Base-by-base conservation (phyloP, 1,139 yeast genomes). In the Pichia sp. region DNA sequence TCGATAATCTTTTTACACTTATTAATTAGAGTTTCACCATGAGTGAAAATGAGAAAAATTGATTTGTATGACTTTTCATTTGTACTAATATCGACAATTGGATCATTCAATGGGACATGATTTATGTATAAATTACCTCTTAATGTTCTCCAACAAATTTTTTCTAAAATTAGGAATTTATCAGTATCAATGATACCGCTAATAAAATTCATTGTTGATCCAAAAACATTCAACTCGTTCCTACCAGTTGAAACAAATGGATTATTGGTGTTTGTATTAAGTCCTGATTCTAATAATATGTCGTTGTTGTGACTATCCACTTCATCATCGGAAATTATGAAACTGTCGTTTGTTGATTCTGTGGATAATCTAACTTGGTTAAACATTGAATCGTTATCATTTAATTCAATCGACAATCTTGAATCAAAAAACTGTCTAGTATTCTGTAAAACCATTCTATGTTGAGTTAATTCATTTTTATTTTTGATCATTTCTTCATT, bases 101-200 rank as follows among this genome's bases (percentile, higher is more conserved):
- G 76, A 57, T 82, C 84, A 3, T 74, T 70, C 53, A 89, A 74
- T 55, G 85, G 89, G 51, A 80, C 77, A 56, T 82, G 79, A 57
- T 79, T 81, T 67, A 88, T 81, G 65, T 76, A 86, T 61, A 92
- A 71, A 66, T 90, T 90, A 64, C 98, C 62, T 39, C 62, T 54
- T 58, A 92, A 74, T 2, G 83, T 82, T 68, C 98, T 79, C 97
- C 97, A 92, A 35, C 94, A 73, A 48, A 94, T 88, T 59, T 88
- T 86, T 64, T 89, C 95, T 57, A 92, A 71, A 4, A 86, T 75
- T 43, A 74, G 72, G 46, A 84, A 80, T 62, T 86, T 86, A 30
- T 76, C 78, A 51, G 94, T 78, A 53, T 81, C 78, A 45, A 94
- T 84, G 8, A 88, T 87, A 58, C 98, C 98, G 30, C 94, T 75